phyloP scores from a whole-genome alignment of 176 grass and related monocot genomes.

The Cenchrus americanus region DNA sequence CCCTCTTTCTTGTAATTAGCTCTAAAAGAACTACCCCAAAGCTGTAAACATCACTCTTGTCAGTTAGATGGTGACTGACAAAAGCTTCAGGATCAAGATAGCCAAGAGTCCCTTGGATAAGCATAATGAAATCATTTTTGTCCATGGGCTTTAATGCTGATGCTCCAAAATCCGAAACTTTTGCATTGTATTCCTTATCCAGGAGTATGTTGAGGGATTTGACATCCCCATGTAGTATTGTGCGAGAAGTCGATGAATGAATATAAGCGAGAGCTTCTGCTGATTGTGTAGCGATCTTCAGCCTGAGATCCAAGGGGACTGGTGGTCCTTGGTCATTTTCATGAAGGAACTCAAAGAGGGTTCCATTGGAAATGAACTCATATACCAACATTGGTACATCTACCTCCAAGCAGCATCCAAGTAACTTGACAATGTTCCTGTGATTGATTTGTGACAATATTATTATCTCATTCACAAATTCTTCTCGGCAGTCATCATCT shows the following conservation, averaged over 20 bases:
- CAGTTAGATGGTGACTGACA: slow-evolving; percentile 63
- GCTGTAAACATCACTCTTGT: slow-evolving; percentile 83
- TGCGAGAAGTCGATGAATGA: slow-evolving; percentile 48
- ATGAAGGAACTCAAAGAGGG: slow-evolving; percentile 11
- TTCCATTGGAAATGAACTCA: slow-evolving; percentile 4
- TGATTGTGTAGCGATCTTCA: slow-evolving; percentile 33
- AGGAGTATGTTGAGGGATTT: slow-evolving; percentile 61
- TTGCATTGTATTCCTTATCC: slow-evolving; percentile 46
- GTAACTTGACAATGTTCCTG: slow-evolving; percentile 50
- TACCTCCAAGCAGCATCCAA: slow-evolving; percentile 44
- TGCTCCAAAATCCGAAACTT: slow-evolving; percentile 68
- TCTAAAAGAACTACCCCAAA: slow-evolving; percentile 72
- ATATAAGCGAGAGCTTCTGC: slow-evolving; percentile 47
- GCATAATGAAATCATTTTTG: slow-evolving; percentile 62
- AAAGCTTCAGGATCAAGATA: slow-evolving; percentile 71
- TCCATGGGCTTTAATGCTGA: slow-evolving; percentile 58
- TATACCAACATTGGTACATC: slow-evolving; percentile 7
- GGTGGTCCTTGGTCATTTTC: not conserved
- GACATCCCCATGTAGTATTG: slow-evolving; percentile 56
- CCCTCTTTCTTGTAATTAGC: slow-evolving; percentile 67
- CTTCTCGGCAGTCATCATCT: slow-evolving; percentile 40
- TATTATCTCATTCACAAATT: slow-evolving; percentile 66
- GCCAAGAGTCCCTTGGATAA: slow-evolving; percentile 70
- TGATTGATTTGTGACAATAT: slow-evolving; percentile 68
- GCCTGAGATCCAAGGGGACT: slow-evolving; percentile 43